Conservation (phyloP, 1,284 basidiomycete genomes). For the Cryptococcus sp. region DNA sequence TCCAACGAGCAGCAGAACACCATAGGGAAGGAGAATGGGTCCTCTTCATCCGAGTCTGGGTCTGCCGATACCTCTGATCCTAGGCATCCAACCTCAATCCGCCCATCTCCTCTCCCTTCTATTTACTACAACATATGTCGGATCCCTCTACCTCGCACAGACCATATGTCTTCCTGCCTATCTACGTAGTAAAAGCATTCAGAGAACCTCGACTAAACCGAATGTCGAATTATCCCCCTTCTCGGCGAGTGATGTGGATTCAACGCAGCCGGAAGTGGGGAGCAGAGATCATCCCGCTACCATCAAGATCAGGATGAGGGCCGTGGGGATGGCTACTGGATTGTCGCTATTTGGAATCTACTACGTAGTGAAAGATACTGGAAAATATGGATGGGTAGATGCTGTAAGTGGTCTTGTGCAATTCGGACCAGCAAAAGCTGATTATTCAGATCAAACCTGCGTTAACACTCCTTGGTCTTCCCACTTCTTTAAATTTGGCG, state of each 20-base stretch:
- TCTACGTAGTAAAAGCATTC: conserved; percentile 4
- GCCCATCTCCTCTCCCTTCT: conserved; percentile 37
- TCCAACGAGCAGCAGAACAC: too few relatives aligned
- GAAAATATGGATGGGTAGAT: conserved; percentile 7
- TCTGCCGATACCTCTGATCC: conserved; percentile 17
- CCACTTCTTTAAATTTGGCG: too few relatives aligned
- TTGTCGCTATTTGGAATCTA: conserved; percentile 30
- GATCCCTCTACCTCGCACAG: conserved; percentile 50
- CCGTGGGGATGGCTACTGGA: conserved; percentile 37
- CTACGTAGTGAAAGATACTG: conserved; percentile 19
- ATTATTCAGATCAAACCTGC: conserved; percentile 16
- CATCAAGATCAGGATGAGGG: conserved; percentile 41
- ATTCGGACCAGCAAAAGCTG: conserved; percentile 3
- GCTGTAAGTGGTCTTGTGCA: conserved; percentile 6
- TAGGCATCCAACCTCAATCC: conserved; percentile 21
- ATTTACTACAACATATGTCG: conserved; percentile 50
- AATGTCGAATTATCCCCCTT: conserved; percentile 8
- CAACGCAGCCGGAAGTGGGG: conserved; percentile 16
- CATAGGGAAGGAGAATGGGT: background rate
- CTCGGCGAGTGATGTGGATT: conserved; percentile 8
- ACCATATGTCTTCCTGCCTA: conserved; percentile 8
- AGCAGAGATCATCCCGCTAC: conserved; percentile 46
- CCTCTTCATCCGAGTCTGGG: conserved; percentile 14
- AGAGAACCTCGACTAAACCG: conserved; percentile 2
- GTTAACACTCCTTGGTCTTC: conserved; percentile 28